Evolutionary conservation across 2,329 filamentous ascomycete species (phyloP).

Genomic region (Xylariaceae sp.): DNA sequence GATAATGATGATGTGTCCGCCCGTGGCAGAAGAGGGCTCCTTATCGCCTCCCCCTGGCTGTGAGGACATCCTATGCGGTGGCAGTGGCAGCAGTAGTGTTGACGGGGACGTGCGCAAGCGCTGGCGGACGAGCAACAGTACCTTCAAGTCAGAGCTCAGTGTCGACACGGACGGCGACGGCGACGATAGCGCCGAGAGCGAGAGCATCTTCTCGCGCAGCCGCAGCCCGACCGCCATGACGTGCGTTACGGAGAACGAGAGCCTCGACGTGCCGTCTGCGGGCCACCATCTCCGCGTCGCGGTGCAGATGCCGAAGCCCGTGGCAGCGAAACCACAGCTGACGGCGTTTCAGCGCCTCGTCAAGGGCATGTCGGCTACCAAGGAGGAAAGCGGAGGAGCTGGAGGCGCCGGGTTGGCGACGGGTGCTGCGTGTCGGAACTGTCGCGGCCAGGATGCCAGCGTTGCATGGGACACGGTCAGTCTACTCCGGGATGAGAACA

Average conservation of each 20-base stretch:
- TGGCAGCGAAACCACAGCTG: constrained; percentile 31
- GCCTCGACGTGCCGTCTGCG: constrained; percentile 12
- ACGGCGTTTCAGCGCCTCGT: constrained; percentile 45
- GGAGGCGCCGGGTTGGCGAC: constrained; percentile 16
- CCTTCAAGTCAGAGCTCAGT: constrained; percentile 38
- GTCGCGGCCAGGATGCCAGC: constrained; percentile 52
- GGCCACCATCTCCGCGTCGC: constrained; percentile 10
- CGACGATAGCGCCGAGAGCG: constrained; percentile 39
- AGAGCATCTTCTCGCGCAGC: constrained; percentile 56
- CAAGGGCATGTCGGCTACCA: constrained; percentile 39
- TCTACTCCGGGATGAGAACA: constrained; percentile 57
- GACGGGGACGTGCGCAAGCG: constrained; percentile 43
- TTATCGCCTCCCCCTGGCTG: constrained; percentile 32
- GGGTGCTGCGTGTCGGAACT: constrained; percentile 45
- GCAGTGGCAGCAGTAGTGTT: constrained; percentile 28
- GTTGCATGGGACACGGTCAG: constrained; percentile 62
- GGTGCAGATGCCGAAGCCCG: constrained; percentile 25
- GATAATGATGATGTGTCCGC: constrained; percentile 8
- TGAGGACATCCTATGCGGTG: constrained; percentile 42
- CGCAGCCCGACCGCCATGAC: constrained; percentile 50
- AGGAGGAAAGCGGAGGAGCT: constrained; percentile 24
- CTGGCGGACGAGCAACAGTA: constrained; percentile 41
- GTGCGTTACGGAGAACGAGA: constrained; percentile 26
- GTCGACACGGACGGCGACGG: constrained; percentile 49
- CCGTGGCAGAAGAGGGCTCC: constrained; percentile 33